These are phyloP conservation scores for Coprinellus aureogranulatus DNA, from an alignment of 768 basidiomycete species.

Conservation along the genomic window DNA sequence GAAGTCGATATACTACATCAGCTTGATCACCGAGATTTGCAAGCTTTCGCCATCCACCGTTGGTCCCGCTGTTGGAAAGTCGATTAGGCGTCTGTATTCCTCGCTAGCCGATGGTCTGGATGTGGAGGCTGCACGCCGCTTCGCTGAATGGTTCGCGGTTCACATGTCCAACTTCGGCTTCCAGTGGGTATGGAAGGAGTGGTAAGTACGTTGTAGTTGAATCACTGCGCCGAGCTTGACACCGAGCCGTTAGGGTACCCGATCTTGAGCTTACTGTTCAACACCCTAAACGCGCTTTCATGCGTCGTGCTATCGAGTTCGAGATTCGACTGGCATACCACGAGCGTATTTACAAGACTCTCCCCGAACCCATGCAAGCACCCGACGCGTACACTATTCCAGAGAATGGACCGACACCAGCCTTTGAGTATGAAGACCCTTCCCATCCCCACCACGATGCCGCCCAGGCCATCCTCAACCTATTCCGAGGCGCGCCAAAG, in stretches of 20 bases:
- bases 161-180: slow-evolving; percentile 99
- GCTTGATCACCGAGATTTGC: slow-evolving; percentile 89
- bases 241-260: slow-evolving; percentile 88
- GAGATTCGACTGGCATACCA: slow-evolving; percentile 92
- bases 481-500: slow-evolving; percentile 79
- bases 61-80: slow-evolving; percentile 95
- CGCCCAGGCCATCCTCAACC: slow-evolving; percentile 71
- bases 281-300: slow-evolving; percentile 87
- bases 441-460: slow-evolving; percentile 75
- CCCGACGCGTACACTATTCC: slow-evolving; percentile 63
- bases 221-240: too few relatives aligned
- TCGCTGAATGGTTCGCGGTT: slow-evolving; percentile 92
- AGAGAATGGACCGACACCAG: slow-evolving; percentile 71
- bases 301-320: slow-evolving; percentile 81
- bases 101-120: slow-evolving; percentile 84
- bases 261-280: slow-evolving; percentile 71
- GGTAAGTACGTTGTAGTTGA: too few relatives aligned
- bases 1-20: slow-evolving; percentile 82
- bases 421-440: slow-evolving; percentile 81
- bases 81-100: slow-evolving; percentile 82
- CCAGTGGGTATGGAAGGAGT: slow-evolving; percentile 99
- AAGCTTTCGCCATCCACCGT: slow-evolving; percentile 90
- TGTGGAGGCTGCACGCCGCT: slow-evolving; percentile 74
- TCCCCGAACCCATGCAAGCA: slow-evolving; percentile 78
- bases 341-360: slow-evolving; percentile 85